These are phyloP conservation scores for Penicilliopsis zonata DNA, from an alignment of 495 filamentous ascomycete species.

Conservation along the genomic window DNA sequence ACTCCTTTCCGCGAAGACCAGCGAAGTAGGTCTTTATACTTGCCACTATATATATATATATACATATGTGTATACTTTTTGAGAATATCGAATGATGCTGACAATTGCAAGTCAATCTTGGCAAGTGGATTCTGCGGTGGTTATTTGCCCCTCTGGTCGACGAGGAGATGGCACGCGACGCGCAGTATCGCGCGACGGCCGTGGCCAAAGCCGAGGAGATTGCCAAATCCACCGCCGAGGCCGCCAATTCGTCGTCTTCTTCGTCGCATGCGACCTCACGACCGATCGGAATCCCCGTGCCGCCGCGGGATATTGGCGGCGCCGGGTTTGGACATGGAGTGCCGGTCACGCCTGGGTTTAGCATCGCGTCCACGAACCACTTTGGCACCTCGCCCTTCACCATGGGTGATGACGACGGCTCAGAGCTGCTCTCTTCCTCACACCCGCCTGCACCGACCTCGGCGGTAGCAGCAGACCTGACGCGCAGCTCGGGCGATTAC, in stretches of 20 bases:
- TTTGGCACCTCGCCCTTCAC: conserved; percentile 24
- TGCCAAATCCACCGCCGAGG: conserved; percentile 39
- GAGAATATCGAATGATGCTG: background rate
- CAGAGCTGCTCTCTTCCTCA: conserved; percentile 11
- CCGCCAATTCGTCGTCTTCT: conserved; percentile 56
- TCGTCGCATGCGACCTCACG: conserved; percentile 37
- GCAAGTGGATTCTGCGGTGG: conserved; percentile 92
- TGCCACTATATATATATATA: background rate
- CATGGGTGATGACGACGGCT: conserved; percentile 19
- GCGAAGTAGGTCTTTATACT: conserved; percentile 54
- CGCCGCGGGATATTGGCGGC: conserved; percentile 34
- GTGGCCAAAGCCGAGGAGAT: conserved; percentile 47
- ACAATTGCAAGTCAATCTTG: conserved; percentile 66
- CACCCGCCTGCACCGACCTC: too few species aligned
- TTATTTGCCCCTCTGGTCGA: conserved; percentile 83
- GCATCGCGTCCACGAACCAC: conserved; percentile 12
- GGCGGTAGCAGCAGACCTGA: conserved; percentile 36
- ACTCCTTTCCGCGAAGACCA: conserved; percentile 85
- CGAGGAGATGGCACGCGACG: conserved; percentile 76
- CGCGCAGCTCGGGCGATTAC: conserved; percentile 45
- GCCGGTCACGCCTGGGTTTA: conserved; percentile 53
- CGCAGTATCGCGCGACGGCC: conserved; percentile 53
- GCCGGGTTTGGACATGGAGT: conserved; percentile 57
- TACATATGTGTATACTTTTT: background rate
- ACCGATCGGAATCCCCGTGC: conserved; percentile 31